Evolutionary conservation across 768 basidiomycete species (phyloP), one percentile per base, ranked within the genome.

Genomic region (Harrya chromipes): DNA sequence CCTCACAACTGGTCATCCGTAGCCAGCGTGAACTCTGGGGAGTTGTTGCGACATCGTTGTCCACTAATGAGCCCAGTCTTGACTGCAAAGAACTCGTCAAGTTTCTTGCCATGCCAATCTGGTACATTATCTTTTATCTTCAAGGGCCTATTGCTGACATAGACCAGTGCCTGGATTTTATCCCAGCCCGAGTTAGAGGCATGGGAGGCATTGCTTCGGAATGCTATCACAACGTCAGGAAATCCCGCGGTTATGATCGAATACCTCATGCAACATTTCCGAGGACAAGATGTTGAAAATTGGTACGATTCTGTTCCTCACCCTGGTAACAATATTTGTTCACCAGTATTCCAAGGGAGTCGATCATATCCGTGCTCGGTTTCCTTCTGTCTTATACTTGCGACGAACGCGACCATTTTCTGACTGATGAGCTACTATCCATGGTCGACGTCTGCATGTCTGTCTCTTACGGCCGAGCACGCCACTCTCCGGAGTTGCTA

Each of bases 51-150:
- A 64, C 60, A 44, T 65, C 61, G 3, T 66, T 68, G 57, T 49
- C 62, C 29, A 60, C 59, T 17, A 52, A 55, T 6, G 61, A 64
- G 10, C 56, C 41, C 16, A 53, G 56, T 13, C 57, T 62, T 16
- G 54, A 57, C 38, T 79, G 76, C 78, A 61, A 67, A 46, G 72
- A 74, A 41, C 49, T 79, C 0, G 56, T 76, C 2, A 64, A 68
- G 19, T 71, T 83, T 48, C 69, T 85, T 17, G 59, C 64, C 0
- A 67, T 78, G 43, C 79, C 83, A 2, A 60, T 81, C 40, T 66
- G 73, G 83, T 83, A 50, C 67, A 56, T 43, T 4, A 1, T 39
- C 19, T 21, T 35, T 40, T 19, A 26, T 31, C 19, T 45, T 40
- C n/a, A 9, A 37, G 36, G 27, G 24, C 21, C 36, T 34, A 31